Percentiles rank a stretch among this genome's conserved stretches.
phyloP scores from a whole-genome alignment of 2,329 filamentous ascomycete genomes.

The Trichoderma harzianum region DNA sequence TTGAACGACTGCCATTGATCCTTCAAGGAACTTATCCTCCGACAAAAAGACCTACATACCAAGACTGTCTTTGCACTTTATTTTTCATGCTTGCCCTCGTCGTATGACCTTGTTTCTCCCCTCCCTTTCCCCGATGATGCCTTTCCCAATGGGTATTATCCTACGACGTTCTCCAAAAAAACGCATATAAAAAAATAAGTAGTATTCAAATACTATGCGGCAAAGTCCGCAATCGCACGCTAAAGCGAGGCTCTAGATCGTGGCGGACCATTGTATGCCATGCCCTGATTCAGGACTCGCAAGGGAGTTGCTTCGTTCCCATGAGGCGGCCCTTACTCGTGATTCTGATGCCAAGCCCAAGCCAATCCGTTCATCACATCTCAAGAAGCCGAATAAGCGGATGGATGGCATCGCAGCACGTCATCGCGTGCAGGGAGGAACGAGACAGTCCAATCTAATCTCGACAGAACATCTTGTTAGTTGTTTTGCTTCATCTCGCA shows the following conservation, averaged over 20 bases:
- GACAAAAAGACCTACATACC: neutral
- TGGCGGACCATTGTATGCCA: neutral
- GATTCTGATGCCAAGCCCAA: neutral
- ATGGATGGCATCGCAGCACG: constrained; percentile 3
- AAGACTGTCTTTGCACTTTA: neutral
- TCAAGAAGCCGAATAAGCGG: constrained; percentile 9
- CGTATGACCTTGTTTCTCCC: neutral
- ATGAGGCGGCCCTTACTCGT: neutral
- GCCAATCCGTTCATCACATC: constrained; percentile 1
- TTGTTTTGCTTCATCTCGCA: constrained; percentile 17
- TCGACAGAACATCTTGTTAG: neutral
- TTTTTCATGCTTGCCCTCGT: neutral
- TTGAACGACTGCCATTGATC: neutral
- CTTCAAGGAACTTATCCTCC: constrained; percentile 9
- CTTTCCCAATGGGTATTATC: neutral
- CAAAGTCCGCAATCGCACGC: neutral
- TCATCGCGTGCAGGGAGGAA: constrained; percentile 2
- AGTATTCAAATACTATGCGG: neutral
- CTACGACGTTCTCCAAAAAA: neutral
- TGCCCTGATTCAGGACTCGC: neutral
- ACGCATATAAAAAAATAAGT: neutral
- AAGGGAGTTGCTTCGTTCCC: neutral
- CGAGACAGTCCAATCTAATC: neutral
- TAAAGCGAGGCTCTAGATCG: neutral
- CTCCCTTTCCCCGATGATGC: neutral